Base-by-base conservation (phyloP, 1,284 basidiomycete genomes). In the Trametes polyzona region DNA sequence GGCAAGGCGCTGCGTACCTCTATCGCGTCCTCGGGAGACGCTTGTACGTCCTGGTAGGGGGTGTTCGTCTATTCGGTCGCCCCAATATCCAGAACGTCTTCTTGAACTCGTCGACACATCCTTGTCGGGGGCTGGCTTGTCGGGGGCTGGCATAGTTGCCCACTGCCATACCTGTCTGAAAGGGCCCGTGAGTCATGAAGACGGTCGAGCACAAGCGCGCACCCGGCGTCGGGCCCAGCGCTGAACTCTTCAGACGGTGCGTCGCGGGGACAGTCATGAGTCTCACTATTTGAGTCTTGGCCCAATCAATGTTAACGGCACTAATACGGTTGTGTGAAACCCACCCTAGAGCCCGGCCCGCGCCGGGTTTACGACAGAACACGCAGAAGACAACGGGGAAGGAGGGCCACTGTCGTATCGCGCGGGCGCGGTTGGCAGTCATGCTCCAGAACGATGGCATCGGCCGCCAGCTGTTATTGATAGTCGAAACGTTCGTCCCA, bases 341-440 rank as follows among this genome's bases (percentile, higher is more conserved):
- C 71, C 83, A 7, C 81, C 81, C 1, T 76, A 77, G 52, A 81
- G 80, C 57, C 73, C 83, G 55, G 73, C 75, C 19, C 76, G 80
- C 21, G 79, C 81, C 7, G 80, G 81, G 11, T 83, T 82, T 67
- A 70, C 73, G 37, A 71, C 76, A 42, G 62, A 71, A 16, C 71
- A 71, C 16, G 75, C 82, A 7, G 70, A 83, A 32, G 73, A 83
- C 36, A 83, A 77, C 54, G 76, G 83, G 10, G 79, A 83, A 32
- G 79, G 78, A 29, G 78, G 83, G 50, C 79, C 83, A n/a, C 67
- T 83, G n/a, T 69, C 87, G 35, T 86, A 83, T 62, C 80, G 82
- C 61, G 71, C 71, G 9, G 83, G 82, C 29, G 83, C 84, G 4
- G 74, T 87, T n/a, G 52, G 79, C 82, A 14, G 79, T 83, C 0